Percentiles rank a stretch among this genome's conserved stretches.
Conservation (phyloP, 768 basidiomycete genomes). For the Kwoniella heveanensis region DNA sequence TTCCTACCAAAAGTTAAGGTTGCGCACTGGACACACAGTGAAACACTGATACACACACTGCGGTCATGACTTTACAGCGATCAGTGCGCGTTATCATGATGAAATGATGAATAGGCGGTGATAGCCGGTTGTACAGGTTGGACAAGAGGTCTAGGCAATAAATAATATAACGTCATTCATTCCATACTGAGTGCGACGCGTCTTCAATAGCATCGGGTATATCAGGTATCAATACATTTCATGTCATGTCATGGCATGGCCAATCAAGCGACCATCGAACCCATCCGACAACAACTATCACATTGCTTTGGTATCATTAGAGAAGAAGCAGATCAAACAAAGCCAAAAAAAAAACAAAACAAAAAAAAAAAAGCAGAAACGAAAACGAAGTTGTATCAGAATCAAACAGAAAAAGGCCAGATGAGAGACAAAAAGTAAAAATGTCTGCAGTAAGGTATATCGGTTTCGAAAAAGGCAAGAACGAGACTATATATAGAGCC, state of each 20-base stretch:
- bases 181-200: too few relatives aligned
- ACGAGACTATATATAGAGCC: neutral
- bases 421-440: neutral
- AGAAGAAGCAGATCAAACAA: neutral
- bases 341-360: neutral
- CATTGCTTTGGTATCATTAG: neutral
- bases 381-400: slow-evolving; percentile 5
- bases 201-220: too few relatives aligned
- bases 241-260: too few relatives aligned
- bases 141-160: neutral
- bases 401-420: neutral
- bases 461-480: too few relatives aligned
- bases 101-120: neutral
- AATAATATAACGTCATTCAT: too few relatives aligned
- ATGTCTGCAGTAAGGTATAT: too few relatives aligned
- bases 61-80: neutral
- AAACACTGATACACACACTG: too few relatives aligned
- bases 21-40: too few relatives aligned
- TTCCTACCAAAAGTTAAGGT: too few relatives aligned
- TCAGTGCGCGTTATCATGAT: neutral
- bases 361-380: neutral
- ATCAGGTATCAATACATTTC: too few relatives aligned
- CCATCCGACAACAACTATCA: too few relatives aligned
- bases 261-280: too few relatives aligned
- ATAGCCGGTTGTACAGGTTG: neutral